A percentile compares a stretch with the other conserved stretches of the same genome.
Conservation (phyloP, 371 early-diverging fungal genomes). For the Mycotypha africana region DNA sequence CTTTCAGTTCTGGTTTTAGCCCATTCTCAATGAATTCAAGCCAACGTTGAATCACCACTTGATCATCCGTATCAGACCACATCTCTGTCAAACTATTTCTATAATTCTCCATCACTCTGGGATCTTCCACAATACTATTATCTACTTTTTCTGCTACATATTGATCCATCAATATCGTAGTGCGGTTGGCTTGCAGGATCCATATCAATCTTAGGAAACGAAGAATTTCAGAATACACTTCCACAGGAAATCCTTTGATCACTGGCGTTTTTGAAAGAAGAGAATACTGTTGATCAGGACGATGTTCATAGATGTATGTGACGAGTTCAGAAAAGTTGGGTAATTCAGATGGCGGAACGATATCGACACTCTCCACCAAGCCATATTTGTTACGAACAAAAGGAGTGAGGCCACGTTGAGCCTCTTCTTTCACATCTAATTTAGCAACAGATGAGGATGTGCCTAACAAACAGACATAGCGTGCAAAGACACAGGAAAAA, state of each 20-base stretch:
- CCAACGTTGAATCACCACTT: conserved; percentile 40
- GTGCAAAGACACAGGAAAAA: conserved; percentile 64
- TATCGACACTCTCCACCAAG: conserved; percentile 17
- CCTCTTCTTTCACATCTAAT: conserved; percentile 73
- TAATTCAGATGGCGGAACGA: conserved; percentile 31
- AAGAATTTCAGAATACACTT: conserved; percentile 55
- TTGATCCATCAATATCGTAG: conserved; percentile 45
- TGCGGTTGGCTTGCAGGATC: conserved; percentile 50
- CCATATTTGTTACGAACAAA: conserved; percentile 31
- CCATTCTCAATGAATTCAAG: conserved; percentile 51
- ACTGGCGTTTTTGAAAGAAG: conserved; percentile 32
- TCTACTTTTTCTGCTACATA: conserved; percentile 50
- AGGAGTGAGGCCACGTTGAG: conserved; percentile 48
- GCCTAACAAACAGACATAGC: conserved; percentile 73
- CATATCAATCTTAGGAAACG: conserved; percentile 50
- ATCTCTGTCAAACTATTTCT: conserved; percentile 27
- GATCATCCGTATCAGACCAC: conserved; percentile 41
- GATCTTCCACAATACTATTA: conserved; percentile 45
- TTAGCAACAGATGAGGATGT: conserved; percentile 57
- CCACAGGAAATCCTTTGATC: conserved; percentile 46
- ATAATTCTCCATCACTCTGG: conserved; percentile 36
- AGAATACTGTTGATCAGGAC: conserved; percentile 27
- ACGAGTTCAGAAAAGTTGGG: conserved; percentile 47
- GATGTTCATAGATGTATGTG: conserved; percentile 28
- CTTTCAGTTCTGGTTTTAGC: conserved; percentile 34